Conservation (phyloP, 345 rosid genomes). For the Bretschneidera sinensis region DNA sequence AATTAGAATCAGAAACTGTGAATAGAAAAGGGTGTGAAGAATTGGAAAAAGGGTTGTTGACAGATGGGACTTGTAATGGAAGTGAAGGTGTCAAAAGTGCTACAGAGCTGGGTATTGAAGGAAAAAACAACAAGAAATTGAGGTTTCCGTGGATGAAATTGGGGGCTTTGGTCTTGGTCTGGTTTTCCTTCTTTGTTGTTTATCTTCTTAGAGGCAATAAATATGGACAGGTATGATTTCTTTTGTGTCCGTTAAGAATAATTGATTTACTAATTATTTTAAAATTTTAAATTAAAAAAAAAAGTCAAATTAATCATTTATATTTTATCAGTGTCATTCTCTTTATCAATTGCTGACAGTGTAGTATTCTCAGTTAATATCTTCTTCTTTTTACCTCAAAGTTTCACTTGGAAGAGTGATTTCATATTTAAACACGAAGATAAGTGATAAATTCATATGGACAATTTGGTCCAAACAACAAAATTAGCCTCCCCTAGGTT, state of each 20-base stretch:
- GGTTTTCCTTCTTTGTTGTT: slow-evolving; percentile 67
- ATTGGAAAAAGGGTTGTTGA: slow-evolving; percentile 32
- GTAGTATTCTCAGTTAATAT: neutral
- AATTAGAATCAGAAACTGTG: slow-evolving; percentile 45
- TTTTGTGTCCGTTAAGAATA: too few species aligned
- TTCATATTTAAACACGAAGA: neutral
- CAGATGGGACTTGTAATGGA: slow-evolving; percentile 14
- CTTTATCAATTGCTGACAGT: neutral
- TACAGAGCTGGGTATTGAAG: slow-evolving; percentile 33
- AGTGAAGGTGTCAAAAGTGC: slow-evolving; percentile 21
- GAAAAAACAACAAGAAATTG: slow-evolving; percentile 5
- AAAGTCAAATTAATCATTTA: too few species aligned
- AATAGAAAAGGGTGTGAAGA: slow-evolving; percentile 22
- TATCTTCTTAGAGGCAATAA: slow-evolving; percentile 70
- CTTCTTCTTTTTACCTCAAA: too few species aligned
- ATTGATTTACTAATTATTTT: too few species aligned
- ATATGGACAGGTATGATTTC: slow-evolving; percentile 46
- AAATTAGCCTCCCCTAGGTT: too few species aligned
- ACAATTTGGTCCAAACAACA: too few species aligned
- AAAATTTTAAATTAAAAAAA: too few species aligned
- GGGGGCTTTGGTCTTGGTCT: slow-evolving; percentile 53
- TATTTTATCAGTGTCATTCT: too few species aligned
- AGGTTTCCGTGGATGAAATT: slow-evolving; percentile 68
- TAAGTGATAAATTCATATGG: too few species aligned
- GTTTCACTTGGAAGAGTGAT: neutral